Evolutionary conservation across 1,284 basidiomycete species (phyloP).

Genomic region (Cutaneotrichosporon cutaneum): DNA sequence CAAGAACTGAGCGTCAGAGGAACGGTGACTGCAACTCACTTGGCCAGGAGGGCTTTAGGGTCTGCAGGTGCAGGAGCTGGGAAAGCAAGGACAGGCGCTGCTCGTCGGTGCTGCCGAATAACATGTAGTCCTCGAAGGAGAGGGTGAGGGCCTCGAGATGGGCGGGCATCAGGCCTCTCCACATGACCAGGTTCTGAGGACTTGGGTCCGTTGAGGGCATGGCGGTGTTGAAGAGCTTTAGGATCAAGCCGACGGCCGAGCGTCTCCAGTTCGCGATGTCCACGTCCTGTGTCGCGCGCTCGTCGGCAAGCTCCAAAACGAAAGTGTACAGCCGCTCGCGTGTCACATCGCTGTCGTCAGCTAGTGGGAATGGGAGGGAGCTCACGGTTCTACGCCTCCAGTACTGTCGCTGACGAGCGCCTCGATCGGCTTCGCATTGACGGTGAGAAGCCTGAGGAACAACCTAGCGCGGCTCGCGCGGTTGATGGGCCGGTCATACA

Average conservation of each 20-base stretch:
- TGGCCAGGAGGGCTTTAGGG: conserved; percentile 34
- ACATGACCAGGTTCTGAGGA: conserved; percentile 33
- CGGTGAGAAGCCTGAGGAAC: conserved; percentile 38
- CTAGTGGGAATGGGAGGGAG: background rate
- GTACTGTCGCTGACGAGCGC: conserved; percentile 24
- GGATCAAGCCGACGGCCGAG: conserved; percentile 31
- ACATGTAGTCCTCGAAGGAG: conserved; percentile 43
- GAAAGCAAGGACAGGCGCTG: conserved; percentile 31
- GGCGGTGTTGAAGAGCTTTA: conserved; percentile 32
- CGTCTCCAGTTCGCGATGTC: conserved; percentile 25
- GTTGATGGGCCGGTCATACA: conserved; percentile 30
- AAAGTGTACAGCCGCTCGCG: conserved; percentile 39
- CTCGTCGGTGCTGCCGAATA: conserved; percentile 39
- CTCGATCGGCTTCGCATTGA: conserved; percentile 35
- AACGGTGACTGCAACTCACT: conserved; percentile 25
- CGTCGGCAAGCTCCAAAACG: conserved; percentile 39
- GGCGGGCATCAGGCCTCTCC: conserved; percentile 29
- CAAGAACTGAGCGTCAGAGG: conserved; percentile 31
- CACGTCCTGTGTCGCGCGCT: conserved; percentile 26
- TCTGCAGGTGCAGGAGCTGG: conserved; percentile 27
- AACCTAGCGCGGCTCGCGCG: conserved; percentile 31
- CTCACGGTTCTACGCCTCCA: conserved; percentile 24
- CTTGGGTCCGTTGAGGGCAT: conserved; percentile 27
- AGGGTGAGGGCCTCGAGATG: conserved; percentile 36
- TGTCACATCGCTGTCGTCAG: conserved; percentile 9